Evolutionary conservation across 345 rosid species (phyloP), one percentile per base, ranked within the genome.

Genomic region (Citrus inodora): DNA sequence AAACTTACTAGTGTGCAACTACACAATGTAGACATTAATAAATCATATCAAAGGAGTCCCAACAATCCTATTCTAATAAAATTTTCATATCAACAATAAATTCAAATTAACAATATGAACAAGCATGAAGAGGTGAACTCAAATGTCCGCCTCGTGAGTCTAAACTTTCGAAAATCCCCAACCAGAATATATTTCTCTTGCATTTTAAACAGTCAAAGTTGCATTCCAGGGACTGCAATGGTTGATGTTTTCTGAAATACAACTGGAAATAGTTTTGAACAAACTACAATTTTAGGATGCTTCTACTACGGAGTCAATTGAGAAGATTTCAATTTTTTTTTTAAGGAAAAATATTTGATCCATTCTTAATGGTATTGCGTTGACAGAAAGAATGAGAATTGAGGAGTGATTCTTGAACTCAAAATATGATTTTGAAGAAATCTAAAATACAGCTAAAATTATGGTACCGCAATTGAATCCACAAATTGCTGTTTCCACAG

Each of bases 401-500:
- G 16, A 33, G 9, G n/a, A 60, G 67, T 65, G 67, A 27, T 51
- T 58, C 30, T 21, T 62, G 65, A 33, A 55, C 73, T 21, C 40
- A 67, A 56, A 65, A 75, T 55, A 68, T 46, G 37, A 69, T 62
- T 70, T 78, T 70, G 22, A 63, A 21, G 19, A 53, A 22, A 51
- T 35, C 33, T 24, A 58, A 79, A 21, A 75, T 30, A 70, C 46
- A 59, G 42, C 38, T 58, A 9, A 30, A 51, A 42, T 37, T 67
- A 35, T n/a, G 59, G n/a, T 89, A 93, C 94, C 91, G 2, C 80
- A 22, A 92, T 53, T 59, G 93, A 93, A 78, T 93, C 95, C 80
- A 88, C 72, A 80, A 93, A 93, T 66, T 95, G 98, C 70, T 84
- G 86, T 82, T 90, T 95, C 98, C 98, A 95, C 67, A 82, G 64